Percentiles rank a stretch among this genome's conserved stretches.
These are phyloP conservation scores for Hansenula sp. DNA, from an alignment of 1,139 yeast species.

Conservation along the genomic window DNA sequence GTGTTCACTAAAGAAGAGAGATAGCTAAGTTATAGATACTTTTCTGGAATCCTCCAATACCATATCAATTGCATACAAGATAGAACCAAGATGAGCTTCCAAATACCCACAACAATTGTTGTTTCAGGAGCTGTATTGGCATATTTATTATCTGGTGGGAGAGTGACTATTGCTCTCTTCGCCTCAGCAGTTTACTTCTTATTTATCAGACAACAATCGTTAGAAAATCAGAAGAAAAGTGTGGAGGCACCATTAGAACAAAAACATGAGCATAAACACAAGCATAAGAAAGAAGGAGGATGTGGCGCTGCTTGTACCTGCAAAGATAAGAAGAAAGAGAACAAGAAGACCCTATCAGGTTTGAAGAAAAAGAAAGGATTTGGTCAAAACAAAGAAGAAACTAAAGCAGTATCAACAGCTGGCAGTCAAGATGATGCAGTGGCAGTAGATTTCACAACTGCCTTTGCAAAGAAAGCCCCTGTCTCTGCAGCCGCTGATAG, in stretches of 20 bases:
- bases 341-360: constrained; percentile 20
- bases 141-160: constrained; percentile 27
- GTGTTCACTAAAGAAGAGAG: too few relatives aligned
- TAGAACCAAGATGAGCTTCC: not conserved
- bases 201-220: constrained; percentile 15
- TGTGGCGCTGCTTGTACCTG: constrained; percentile 27
- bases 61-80: not conserved
- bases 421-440: constrained; percentile 18
- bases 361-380: constrained; percentile 20
- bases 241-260: constrained; percentile 2
- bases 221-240: not conserved
- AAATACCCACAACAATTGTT: constrained; percentile 1
- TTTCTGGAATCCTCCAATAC: too few relatives aligned
- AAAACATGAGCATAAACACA: constrained; percentile 14
- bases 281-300: constrained; percentile 24
- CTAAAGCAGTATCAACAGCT: not conserved
- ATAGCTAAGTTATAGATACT: too few relatives aligned
- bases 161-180: constrained; percentile 29
- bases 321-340: constrained; percentile 18
- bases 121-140: not conserved
- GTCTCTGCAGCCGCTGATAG: constrained; percentile 12
- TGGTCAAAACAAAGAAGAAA: constrained; percentile 5
- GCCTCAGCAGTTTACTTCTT: constrained; percentile 24
- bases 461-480: constrained; percentile 19
- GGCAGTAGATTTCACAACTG: constrained; percentile 40